A percentile compares a stretch with the other conserved stretches of the same genome.
These are phyloP conservation scores for Phytophthora cryptogea DNA, from an alignment of 352 stramenopile genomes.

Conservation along the genomic window DNA sequence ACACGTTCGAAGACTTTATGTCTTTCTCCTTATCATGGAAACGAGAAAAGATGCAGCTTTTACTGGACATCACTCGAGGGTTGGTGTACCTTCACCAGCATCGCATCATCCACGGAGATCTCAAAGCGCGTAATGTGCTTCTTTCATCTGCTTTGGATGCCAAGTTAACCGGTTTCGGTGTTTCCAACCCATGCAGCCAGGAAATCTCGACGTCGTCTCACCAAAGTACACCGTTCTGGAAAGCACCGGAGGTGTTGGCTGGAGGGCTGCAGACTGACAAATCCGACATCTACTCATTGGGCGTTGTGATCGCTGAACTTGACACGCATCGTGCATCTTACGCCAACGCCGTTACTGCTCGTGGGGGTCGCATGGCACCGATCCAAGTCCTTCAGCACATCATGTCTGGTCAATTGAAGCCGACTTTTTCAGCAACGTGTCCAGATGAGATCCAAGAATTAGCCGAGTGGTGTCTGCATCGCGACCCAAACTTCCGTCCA, in stretches of 20 bases:
- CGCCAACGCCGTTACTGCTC: slow-evolving; percentile 18
- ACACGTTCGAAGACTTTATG: slow-evolving; percentile 23
- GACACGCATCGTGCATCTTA: slow-evolving; percentile 53
- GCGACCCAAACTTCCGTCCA: slow-evolving; percentile 34
- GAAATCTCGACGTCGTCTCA: slow-evolving; percentile 13
- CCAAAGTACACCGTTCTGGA: slow-evolving; percentile 52
- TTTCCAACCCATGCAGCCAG: not conserved
- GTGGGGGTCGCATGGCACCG: slow-evolving; percentile 19
- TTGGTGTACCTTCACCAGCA: slow-evolving; percentile 53
- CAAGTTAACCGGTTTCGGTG: slow-evolving; percentile 52
- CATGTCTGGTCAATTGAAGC: slow-evolving; percentile 31
- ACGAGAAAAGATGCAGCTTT: slow-evolving; percentile 48
- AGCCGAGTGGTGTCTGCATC: slow-evolving; percentile 33
- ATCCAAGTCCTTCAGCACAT: slow-evolving; percentile 42
- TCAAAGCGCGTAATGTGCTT: slow-evolving; percentile 62
- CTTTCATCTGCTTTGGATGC: slow-evolving; percentile 36
- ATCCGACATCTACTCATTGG: slow-evolving; percentile 78
- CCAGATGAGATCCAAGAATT: slow-evolving; percentile 36
- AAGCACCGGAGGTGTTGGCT: slow-evolving; percentile 71
- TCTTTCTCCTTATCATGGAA: slow-evolving; percentile 43
- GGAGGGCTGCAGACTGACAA: slow-evolving; percentile 51
- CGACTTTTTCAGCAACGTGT: slow-evolving; percentile 34
- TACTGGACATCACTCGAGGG: slow-evolving; percentile 47
- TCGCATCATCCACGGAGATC: slow-evolving; percentile 51
- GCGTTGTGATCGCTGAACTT: slow-evolving; percentile 60